Evolutionary conservation across 176 grass and related monocot genomes (phyloP).

Genomic region (Triticum dicoccoides): DNA sequence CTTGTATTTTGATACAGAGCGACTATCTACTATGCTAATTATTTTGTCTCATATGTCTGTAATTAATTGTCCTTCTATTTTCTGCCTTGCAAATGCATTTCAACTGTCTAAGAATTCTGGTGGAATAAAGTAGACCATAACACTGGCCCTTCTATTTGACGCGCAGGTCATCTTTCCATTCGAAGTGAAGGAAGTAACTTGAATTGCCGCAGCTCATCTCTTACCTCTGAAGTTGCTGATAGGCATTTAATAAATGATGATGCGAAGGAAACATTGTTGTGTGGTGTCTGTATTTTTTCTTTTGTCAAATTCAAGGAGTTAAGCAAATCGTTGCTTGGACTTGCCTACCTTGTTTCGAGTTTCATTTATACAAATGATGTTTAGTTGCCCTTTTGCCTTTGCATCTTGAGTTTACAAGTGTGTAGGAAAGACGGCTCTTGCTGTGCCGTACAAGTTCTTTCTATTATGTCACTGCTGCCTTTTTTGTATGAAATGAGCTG

Average conservation of each 20-base stretch:
- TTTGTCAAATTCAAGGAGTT: neutral
- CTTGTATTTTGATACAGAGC: no score
- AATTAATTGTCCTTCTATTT: neutral
- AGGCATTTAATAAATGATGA: constrained; percentile 40
- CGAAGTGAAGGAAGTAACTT: constrained; percentile 12
- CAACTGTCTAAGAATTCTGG: neutral
- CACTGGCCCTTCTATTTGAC: neutral
- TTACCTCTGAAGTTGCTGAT: constrained; percentile 27
- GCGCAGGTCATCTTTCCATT: constrained; percentile 29
- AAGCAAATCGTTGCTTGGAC: constrained; percentile 7
- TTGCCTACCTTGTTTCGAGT: neutral
- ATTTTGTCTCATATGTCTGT: neutral
- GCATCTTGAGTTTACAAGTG: neutral
- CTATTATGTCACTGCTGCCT: neutral
- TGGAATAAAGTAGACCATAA: constrained; percentile 10
- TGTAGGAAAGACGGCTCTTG: neutral
- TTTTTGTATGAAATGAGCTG: neutral
- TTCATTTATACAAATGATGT: neutral
- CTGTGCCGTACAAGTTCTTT: neutral
- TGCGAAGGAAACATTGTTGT: constrained; percentile 44
- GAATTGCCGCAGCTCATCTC: constrained; percentile 20
- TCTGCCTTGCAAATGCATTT: neutral
- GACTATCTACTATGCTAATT: neutral
- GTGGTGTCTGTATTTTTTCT: constrained; percentile 5
- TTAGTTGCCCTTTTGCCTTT: neutral